These are phyloP conservation scores for Dryas octopetala DNA, from an alignment of 306 rosid species.

Conservation along the genomic window DNA sequence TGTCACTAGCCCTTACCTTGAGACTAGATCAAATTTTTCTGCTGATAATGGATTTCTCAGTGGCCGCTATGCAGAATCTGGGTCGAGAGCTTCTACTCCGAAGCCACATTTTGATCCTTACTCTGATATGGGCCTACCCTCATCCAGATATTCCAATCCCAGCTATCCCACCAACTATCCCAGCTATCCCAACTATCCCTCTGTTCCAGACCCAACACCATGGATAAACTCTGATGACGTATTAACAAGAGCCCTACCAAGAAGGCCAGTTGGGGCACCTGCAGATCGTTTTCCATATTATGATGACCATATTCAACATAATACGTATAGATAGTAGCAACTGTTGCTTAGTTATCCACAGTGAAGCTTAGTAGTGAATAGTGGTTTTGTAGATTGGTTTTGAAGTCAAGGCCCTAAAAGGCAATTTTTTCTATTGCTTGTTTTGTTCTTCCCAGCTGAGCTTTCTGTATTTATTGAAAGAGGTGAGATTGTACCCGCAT, in stretches of 20 bases:
- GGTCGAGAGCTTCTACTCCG: slow-evolving; percentile 39
- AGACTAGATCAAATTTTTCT: slow-evolving; percentile 20
- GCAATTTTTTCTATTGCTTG: neutral
- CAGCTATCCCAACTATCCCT: slow-evolving; percentile 27
- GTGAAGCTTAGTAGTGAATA: neutral
- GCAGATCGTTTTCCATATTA: slow-evolving; percentile 41
- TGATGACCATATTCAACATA: slow-evolving; percentile 47
- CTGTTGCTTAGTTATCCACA: neutral
- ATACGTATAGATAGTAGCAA: slow-evolving; percentile 48
- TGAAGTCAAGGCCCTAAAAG: neutral
- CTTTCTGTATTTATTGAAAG: neutral
- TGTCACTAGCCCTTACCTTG: neutral
- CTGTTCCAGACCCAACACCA: slow-evolving; percentile 37
- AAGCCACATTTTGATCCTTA: slow-evolving; percentile 39
- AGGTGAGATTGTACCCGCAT: neutral
- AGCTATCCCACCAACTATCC: slow-evolving; percentile 21
- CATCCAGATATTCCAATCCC: slow-evolving; percentile 45
- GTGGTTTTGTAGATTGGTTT: slow-evolving; percentile 6
- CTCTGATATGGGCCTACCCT: slow-evolving; percentile 31
- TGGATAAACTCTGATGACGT: slow-evolving; percentile 40
- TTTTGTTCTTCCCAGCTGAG: neutral
- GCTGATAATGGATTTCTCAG: slow-evolving; percentile 37
- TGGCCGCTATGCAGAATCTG: slow-evolving; percentile 34
- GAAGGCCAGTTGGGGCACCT: slow-evolving; percentile 35
- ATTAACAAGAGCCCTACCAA: slow-evolving; percentile 43